Conservation (phyloP, 2,329 filamentous ascomycete genomes). For the Epichloe brachyelytri region DNA sequence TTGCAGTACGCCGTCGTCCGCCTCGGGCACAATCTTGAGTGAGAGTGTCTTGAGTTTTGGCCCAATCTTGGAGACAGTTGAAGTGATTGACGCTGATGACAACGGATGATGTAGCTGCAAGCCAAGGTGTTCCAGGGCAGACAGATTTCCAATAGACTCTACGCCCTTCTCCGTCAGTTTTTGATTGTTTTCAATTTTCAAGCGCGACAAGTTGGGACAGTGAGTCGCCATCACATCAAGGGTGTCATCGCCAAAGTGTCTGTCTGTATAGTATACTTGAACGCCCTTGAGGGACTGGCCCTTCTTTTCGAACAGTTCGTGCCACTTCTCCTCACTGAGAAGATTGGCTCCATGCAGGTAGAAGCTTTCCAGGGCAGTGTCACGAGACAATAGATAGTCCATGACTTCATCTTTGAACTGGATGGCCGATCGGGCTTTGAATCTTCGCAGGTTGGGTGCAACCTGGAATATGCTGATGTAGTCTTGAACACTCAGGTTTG, state of each 20-base stretch:
- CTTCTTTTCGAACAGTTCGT: constrained; percentile 50
- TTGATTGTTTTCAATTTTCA: constrained; percentile 77
- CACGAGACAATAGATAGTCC: constrained; percentile 64
- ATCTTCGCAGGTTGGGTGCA: constrained; percentile 52
- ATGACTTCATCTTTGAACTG: constrained; percentile 82
- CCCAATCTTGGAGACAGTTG: constrained; percentile 51
- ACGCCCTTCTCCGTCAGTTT: constrained; percentile 55
- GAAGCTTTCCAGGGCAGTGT: constrained; percentile 55
- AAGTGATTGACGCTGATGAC: constrained; percentile 42
- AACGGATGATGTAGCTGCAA: constrained; percentile 51
- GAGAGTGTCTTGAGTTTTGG: constrained; percentile 62
- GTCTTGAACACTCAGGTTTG: constrained; percentile 60
- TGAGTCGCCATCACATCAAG: constrained; percentile 46
- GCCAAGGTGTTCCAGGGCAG: constrained; percentile 59
- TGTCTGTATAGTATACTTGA: constrained; percentile 75
- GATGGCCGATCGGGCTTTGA: constrained; percentile 74
- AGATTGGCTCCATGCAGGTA: constrained; percentile 79
- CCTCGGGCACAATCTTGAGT: constrained; percentile 52
- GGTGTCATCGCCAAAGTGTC: constrained; percentile 61
- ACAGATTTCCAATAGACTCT: constrained; percentile 46
- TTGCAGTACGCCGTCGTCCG: constrained; percentile 57
- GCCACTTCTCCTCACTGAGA: constrained; percentile 64
- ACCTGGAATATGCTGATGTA: constrained; percentile 69
- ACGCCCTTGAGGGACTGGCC: constrained; percentile 54
- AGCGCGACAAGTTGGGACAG: constrained; percentile 55